These are phyloP conservation scores for Fusarium penzigii DNA, from an alignment of 2,329 filamentous ascomycete species.

Conservation along the genomic window DNA sequence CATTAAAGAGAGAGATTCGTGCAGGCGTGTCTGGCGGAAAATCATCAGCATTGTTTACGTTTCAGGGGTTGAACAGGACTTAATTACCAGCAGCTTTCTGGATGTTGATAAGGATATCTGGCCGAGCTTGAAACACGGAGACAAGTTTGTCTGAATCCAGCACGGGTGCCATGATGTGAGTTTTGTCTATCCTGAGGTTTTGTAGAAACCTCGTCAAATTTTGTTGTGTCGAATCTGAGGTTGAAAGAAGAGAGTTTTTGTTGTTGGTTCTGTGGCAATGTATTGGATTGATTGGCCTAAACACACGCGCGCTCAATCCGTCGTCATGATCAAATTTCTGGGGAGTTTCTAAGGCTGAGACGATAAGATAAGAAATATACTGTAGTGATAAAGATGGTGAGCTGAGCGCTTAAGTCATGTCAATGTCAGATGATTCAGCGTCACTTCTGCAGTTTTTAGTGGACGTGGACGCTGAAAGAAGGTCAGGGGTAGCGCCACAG, in stretches of 20 bases:
- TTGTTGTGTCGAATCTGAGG: neutral
- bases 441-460: slow-evolving; percentile 4
- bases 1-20: slow-evolving; percentile 56
- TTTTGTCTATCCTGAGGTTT: no score
- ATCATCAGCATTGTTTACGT: neutral
- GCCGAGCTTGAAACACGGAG: slow-evolving; percentile 55
- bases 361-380: slow-evolving; percentile 29
- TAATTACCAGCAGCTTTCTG: slow-evolving; percentile 52
- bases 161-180: slow-evolving; percentile 43
- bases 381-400: no score
- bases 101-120: slow-evolving; percentile 58
- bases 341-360: neutral
- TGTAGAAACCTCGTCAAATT: no score
- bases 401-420: slow-evolving; percentile 23
- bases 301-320: slow-evolving; percentile 1
- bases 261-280: slow-evolving; percentile 6
- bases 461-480: slow-evolving; percentile 14
- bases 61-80: slow-evolving; percentile 22
- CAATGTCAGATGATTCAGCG: neutral
- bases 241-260: slow-evolving; percentile 2
- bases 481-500: no score
- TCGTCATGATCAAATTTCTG: slow-evolving; percentile 25
- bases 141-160: slow-evolving; percentile 53
- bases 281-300: neutral
- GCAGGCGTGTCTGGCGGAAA: slow-evolving; percentile 49